Base-by-base conservation (phyloP, 164 flowering plant species). In the Houttuynia cordata region DNA sequence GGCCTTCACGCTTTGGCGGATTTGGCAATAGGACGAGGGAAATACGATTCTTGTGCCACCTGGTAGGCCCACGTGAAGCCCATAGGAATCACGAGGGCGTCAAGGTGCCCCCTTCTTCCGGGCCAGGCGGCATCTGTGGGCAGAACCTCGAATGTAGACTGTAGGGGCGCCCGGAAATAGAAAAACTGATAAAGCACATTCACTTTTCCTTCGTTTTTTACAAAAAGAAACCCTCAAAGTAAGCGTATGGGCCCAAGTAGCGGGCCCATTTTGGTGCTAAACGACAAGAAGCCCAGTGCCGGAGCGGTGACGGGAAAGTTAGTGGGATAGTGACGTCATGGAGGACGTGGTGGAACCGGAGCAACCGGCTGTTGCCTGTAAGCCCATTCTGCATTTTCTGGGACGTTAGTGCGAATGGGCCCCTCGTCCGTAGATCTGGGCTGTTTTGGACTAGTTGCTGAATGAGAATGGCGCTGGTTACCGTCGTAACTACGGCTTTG, bases 131-230 rank as follows among this genome's bases (percentile, higher is more conserved):
- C 30, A 53, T 34, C 54, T 23, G 53, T 24, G 59, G 25, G 23
- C 62, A 63, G 54, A 51, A 53, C 64, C 63, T 70, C 63, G 67
- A 61, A 70, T 66, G 25, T 58, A n/a, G 70, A 59, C n/a, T n/a
- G n/a, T n/a, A n/a, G n/a, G n/a, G n/a, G 70, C 67, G 10, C 66
- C 37, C 4, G 4, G 37, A 6, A 30, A 30, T 30, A 30, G 37
- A 30, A 30, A 30, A 30, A 2, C 6, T 30, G 6, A 30, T 30
- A 30, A 30, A 30, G 37, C 37, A 30, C 2, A n/a, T n/a, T n/a
- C n/a, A n/a, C n/a, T n/a, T n/a, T n/a, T n/a, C 6, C 37, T 30
- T 30, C 4, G 2, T 30, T 30, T 30, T 30, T 30, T 30, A 2
- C 6, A 60, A 51, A 19, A 24, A 53, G 23, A 18, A 0, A 52